Percentiles rank a stretch among this genome's conserved stretches.
Conservation (phyloP, 176 grass and related monocot species). For the Melocanna baccifera region DNA sequence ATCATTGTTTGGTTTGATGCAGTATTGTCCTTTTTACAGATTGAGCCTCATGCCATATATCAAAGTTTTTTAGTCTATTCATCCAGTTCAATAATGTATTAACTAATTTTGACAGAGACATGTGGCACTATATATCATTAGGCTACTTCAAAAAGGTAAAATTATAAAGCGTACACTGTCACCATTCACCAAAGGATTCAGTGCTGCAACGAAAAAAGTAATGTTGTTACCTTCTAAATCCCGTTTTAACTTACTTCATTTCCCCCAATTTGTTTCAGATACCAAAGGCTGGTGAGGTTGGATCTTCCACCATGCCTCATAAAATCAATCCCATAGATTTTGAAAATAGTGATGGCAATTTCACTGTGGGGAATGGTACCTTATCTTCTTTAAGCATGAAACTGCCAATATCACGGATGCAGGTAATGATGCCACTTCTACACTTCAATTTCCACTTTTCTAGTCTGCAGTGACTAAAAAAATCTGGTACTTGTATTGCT, state of each 20-base stretch:
- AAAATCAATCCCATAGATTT: conserved; percentile 99
- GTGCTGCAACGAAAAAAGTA: background rate
- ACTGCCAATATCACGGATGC: conserved; percentile 87
- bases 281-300: conserved; percentile 87
- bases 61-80: conserved; percentile 83
- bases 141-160: conserved; percentile 98
- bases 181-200: background rate
- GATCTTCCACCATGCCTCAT: conserved; percentile 98
- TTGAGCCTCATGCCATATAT: conserved; percentile 95
- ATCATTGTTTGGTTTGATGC: conserved; percentile 23
- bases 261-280: conserved; percentile 47
- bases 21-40: conserved; percentile 50
- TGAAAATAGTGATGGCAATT: conserved; percentile 97
- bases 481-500: background rate
- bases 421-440: conserved; percentile 44
- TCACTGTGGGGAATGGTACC: conserved; percentile 53
- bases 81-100: conserved; percentile 89
- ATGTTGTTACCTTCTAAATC: background rate
- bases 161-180: background rate
- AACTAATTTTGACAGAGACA: conserved; percentile 85
- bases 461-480: background rate
- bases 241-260: conserved; percentile 4
- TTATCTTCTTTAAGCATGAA: conserved; percentile 85
- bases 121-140: conserved; percentile 90
- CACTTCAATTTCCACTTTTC: background rate